Evolutionary conservation across 2,329 filamentous ascomycete genomes (phyloP).

Genomic region (Diplodia sapinea): DNA sequence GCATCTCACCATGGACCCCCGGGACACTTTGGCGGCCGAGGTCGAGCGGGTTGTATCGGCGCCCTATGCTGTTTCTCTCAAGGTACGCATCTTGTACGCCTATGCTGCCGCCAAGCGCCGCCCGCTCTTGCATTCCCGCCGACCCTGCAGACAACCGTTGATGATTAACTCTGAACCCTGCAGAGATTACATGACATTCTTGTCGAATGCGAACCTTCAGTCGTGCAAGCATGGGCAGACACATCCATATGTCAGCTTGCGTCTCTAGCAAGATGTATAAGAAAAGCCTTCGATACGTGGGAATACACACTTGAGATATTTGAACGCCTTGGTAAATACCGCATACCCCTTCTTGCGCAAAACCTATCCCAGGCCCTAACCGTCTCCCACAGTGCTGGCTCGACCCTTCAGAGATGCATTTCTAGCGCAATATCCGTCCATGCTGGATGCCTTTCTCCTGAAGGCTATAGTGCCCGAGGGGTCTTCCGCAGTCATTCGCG

Average conservation of each 20-base stretch:
- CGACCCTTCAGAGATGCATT: conserved; percentile 40
- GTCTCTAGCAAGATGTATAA: conserved; percentile 46
- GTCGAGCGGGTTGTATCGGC: conserved; percentile 55
- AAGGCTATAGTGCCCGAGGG: conserved; percentile 41
- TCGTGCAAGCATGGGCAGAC: conserved; percentile 54
- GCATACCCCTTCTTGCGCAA: too few species aligned
- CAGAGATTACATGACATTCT: conserved; percentile 48
- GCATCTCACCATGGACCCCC: conserved; percentile 27
- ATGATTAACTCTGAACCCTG: background rate
- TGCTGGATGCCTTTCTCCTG: conserved; percentile 43
- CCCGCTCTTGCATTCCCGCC: background rate
- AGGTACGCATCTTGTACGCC: conserved; percentile 46
- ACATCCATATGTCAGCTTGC: conserved; percentile 53
- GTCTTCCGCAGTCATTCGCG: background rate
- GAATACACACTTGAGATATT: conserved; percentile 58
- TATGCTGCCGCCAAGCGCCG: conserved; percentile 34
- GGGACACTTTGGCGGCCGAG: conserved; percentile 46
- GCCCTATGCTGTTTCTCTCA: conserved; percentile 58
- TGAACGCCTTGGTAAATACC: conserved; percentile 53
- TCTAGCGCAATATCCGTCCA: conserved; percentile 40
- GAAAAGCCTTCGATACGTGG: conserved; percentile 59
- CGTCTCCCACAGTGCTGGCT: conserved; percentile 4
- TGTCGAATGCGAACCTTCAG: conserved; percentile 40
- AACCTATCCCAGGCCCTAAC: background rate
- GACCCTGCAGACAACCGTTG: background rate